Evolutionary conservation across 192 early-diverging fungal species (phyloP), one percentile per base, ranked within the genome.

Genomic region (Backusella australiensis): DNA sequence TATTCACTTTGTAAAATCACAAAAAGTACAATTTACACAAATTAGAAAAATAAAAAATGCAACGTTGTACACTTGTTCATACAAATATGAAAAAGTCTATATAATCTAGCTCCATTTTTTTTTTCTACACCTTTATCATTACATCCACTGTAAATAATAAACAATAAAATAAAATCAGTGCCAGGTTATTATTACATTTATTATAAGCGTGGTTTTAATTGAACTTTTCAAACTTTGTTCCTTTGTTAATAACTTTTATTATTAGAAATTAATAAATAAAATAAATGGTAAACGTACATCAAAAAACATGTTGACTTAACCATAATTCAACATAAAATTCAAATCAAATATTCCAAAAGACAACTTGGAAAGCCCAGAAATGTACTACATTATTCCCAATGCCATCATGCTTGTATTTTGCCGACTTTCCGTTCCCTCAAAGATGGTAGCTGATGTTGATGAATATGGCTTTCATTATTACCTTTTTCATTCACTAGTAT

Each of bases 21-120:
- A 56, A 63, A 53, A 29, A 63, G 11, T 63, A 26, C 23, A 63
- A 63, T 63, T 63, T 63, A 63, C 56, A 63, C 56, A 63, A 63
- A 29, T 26, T 29, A 12, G 56, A 23, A 26, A 56, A 29, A 63
- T 29, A 63, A 63, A 63, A 63, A 26, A 63, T 63, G 56, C 56
- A 63, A 63, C 56, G 56, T 63, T 63, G 56, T 29, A 63, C 29
- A 32, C 56, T 6, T 63, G 23, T 63, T 63, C 56, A 63, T 29
- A 63, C 23, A 63, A 63, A 63, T 63, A 63, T 4, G 46, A 49
- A 63, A 59, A 63, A 29, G 4, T 26, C 21, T 29, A 26, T 53
- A 53, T 63, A 29, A 21, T 63, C 29, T 63, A 63, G 26, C 12
- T 29, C 9, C 53, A 2, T 29, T 63, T 29, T 29, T 59, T 59